Evolutionary conservation across 768 basidiomycete genomes (phyloP), one percentile per base, ranked within the genome.

Genomic region (Kwoniella dejecticola): DNA sequence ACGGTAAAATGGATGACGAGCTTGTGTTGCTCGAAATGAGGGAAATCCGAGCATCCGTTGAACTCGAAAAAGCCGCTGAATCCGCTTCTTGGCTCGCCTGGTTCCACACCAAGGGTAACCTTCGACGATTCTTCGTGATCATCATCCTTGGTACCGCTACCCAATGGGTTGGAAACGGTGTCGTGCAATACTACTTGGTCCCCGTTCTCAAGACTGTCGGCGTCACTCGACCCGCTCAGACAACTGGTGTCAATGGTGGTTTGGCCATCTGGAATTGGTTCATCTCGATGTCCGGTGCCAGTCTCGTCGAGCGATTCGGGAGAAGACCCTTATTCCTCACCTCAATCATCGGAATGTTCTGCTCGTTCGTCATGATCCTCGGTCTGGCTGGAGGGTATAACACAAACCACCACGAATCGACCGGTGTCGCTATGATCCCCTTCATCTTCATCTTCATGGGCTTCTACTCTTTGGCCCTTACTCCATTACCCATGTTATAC

Each of bases 311-410:
- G 12, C 29, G 60, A 45, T 62, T 67, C 57, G 74, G 72, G 23
- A 62, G 72, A 33, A 57, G 71, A 40, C 53, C 84, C 0, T 82
- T 90, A 17, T 89, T 69, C 63, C 54, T 76, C 48, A 63, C 58
- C 15, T 68, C 71, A 4, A 59, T 66, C 50, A 52, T 57, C 38
- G 67, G 67, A 29, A 49, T 66, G 46, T 53, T 64, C 45, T 27
- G 24, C 26, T 60, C 52, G 4, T 66, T 66, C 55, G 47, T 64
- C 47, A 52, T 66, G 45, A 53, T 66, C 36, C 47, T 48, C 26
- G 64, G 64, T 47, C 60, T 71, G 15, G 69, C 73, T 2, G 76
- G 63, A 5, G 31, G 60, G 11, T 72, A 65, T 60, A 71, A 57
- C 44, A 56, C 62, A n/a, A 63, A 63, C 15, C 40, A 62, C 13